Conservation (phyloP, 176 grass and related monocot genomes). For the Oryza rufipogon region DNA sequence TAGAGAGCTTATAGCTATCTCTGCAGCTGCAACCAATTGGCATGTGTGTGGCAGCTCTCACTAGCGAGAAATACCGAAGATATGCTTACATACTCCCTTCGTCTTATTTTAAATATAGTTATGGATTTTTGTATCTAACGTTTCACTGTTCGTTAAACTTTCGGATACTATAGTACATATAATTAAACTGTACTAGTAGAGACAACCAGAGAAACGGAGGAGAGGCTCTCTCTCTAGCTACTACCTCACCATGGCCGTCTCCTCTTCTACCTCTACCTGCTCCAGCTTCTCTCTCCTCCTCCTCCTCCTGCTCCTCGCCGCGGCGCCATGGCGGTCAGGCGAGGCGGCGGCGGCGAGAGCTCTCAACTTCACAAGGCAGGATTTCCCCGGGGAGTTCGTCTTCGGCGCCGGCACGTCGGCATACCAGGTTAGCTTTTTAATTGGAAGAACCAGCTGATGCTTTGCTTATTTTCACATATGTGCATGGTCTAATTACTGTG, state of each 20-base stretch:
- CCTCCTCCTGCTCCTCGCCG: neutral
- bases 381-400: constrained; percentile 74
- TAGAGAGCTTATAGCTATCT: too few relatives aligned
- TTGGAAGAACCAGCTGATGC: neutral
- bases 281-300: neutral
- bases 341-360: constrained; percentile 14
- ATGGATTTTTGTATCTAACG: too few relatives aligned
- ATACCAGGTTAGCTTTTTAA: constrained; percentile 56
- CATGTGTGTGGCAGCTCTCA: too few relatives aligned
- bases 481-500: neutral
- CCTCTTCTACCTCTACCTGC: neutral
- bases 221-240: too few relatives aligned
- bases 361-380: constrained; percentile 69
- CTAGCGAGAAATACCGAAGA: too few relatives aligned
- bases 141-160: too few relatives aligned
- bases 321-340: constrained; percentile 42
- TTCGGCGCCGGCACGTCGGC: constrained; percentile 86
- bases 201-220: too few relatives aligned
- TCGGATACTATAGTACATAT: too few relatives aligned
- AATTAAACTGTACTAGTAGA: too few relatives aligned
- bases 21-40: too few relatives aligned
- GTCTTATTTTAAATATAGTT: too few relatives aligned
- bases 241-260: neutral
- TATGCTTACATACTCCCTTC: too few relatives aligned
- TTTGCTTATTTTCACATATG: neutral